Base-by-base conservation (phyloP, 108 stramenopile species). In the Nitzschia sp. region DNA sequence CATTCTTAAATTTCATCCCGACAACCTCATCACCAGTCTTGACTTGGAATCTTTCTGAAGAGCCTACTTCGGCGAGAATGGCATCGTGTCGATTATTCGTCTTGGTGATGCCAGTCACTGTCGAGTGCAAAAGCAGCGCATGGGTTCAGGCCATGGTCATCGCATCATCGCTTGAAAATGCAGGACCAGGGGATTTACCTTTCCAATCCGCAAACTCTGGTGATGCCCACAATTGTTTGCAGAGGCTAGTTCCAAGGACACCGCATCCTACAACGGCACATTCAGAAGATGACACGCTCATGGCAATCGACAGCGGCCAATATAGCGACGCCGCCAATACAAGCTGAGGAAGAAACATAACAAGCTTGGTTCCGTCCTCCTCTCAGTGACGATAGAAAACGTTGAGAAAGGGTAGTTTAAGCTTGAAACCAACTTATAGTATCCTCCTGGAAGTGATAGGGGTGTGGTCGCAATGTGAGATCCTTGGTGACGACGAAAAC, bases 221-320 rank as follows among this genome's bases (percentile, higher is more conserved):
- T 57, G 70, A 64, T 19, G 54, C 60, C 24, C 91, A 67, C 8
- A 95, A 63, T 62, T 91, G 91, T 53, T 77, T 69, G 66, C 91
- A 92, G 21, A 95, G 80, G 46, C 85, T 88, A 11, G 94, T 90
- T 46, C 94, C 94, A 4, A 95, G 83, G 38, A 95, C 91, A 19
- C 94, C 94, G 49, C 85, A 81, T 38, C 94, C 94, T 38, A 95
- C 70, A 9, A 95, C 82, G n/a, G 91, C 91, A 47, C 73, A 78
- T 42, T 64, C 64, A 9, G 51, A 15, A 23, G 29, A 32, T 29
- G 47, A 31, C 21, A 61, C 35, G 60, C 60, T 61, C 60, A 61
- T 61, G 29, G 60, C 57, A 11, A n/a, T 29, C 57, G 57, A 58
- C 15, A 58, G 23, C 27, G 5, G 28, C 15, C 27, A 29, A 28